Percentiles rank a stretch among this genome's conserved stretches.
Conservation (phyloP, 2,329 filamentous ascomycete genomes). For the Penicillium sp. region DNA sequence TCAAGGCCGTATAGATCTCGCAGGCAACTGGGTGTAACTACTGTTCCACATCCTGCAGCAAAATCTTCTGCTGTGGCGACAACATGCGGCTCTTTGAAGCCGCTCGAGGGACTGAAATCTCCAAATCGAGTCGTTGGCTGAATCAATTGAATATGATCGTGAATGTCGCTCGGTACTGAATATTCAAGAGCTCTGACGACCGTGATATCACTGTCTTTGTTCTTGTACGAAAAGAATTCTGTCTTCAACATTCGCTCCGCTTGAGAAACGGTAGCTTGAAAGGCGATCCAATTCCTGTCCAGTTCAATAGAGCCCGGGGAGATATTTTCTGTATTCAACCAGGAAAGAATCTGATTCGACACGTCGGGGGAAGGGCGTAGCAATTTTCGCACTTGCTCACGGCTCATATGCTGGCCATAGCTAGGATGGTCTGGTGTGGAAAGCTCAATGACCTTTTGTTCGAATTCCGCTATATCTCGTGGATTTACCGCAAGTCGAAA, state of each 20-base stretch:
- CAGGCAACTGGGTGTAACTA: conserved; percentile 52
- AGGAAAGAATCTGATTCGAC: conserved; percentile 53
- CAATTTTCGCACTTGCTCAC: conserved; percentile 58
- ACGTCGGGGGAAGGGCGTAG: conserved; percentile 54
- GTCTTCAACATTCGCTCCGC: conserved; percentile 61
- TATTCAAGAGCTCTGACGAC: conserved; percentile 61
- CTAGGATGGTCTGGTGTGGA: conserved; percentile 60
- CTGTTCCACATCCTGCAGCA: conserved; percentile 38
- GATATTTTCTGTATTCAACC: conserved; percentile 58
- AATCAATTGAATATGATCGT: conserved; percentile 60
- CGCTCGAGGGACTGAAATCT: conserved; percentile 47
- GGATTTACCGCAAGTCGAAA: conserved; percentile 54
- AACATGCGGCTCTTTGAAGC: conserved; percentile 20
- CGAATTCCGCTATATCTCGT: conserved; percentile 53
- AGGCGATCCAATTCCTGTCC: conserved; percentile 63
- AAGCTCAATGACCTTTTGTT: conserved; percentile 61
- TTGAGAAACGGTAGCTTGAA: conserved; percentile 40
- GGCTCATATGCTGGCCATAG: conserved; percentile 65
- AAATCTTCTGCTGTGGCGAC: conserved; percentile 18
- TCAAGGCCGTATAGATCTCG: conserved; percentile 51
- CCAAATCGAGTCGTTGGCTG: conserved; percentile 67
- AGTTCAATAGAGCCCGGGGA: conserved; percentile 48
- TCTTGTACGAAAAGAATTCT: conserved; percentile 58
- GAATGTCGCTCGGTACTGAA: conserved; percentile 60
- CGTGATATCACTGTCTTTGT: conserved; percentile 41